These are phyloP conservation scores for Colletotrichum abscissum DNA, from an alignment of 2,329 filamentous ascomycete genomes.

Conservation along the genomic window DNA sequence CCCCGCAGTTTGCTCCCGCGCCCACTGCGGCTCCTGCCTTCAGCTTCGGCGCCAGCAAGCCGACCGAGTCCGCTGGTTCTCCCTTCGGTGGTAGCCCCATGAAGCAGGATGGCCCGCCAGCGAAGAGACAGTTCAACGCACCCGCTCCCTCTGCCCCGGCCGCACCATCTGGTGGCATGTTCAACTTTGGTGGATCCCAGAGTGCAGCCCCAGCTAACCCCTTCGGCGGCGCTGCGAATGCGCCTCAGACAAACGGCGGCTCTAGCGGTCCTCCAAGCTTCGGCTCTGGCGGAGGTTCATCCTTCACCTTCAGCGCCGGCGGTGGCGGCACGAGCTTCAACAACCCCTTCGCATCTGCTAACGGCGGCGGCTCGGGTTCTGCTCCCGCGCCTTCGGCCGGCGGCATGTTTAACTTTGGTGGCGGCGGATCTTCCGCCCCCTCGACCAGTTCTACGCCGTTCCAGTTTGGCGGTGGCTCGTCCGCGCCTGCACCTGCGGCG, in stretches of 20 bases:
- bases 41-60: conserved; percentile 47
- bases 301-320: conserved; percentile 39
- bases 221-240: conserved; percentile 28
- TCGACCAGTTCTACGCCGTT: conserved; percentile 43
- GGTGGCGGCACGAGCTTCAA: conserved; percentile 45
- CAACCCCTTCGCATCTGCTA: conserved; percentile 52
- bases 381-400: conserved; percentile 40
- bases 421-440: conserved; percentile 38
- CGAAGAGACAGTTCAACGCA: conserved; percentile 52
- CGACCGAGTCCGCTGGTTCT: conserved; percentile 41
- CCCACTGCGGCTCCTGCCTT: conserved; percentile 44
- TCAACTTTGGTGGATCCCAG: conserved; percentile 51
- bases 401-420: conserved; percentile 53
- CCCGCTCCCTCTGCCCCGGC: conserved; percentile 39
- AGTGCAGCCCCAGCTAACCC: conserved; percentile 34
- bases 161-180: conserved; percentile 43
- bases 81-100: conserved; percentile 56
- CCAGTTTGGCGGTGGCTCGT: conserved; percentile 50
- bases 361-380: conserved; percentile 40
- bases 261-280: conserved; percentile 44
- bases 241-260: conserved; percentile 25
- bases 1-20: conserved; percentile 6
- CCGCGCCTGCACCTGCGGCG: conserved; percentile 30
- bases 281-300: conserved; percentile 38
- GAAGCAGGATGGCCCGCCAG: conserved; percentile 50